Conservation (phyloP, 495 filamentous ascomycete species). For the Aspergillus asperescens region DNA sequence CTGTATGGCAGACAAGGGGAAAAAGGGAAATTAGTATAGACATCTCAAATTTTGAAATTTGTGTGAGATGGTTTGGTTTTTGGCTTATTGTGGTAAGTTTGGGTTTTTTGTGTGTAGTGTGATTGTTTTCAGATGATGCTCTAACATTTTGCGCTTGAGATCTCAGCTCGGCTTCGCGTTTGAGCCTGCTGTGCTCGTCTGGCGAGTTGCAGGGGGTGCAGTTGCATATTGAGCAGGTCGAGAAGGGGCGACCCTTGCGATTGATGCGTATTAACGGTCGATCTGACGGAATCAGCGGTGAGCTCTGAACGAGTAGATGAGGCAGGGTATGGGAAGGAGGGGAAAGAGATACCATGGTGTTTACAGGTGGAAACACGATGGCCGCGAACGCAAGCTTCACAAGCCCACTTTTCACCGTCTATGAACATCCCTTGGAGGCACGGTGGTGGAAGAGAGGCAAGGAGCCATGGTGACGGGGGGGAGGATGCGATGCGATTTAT, state of each 20-base stretch:
- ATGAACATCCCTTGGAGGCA: conserved; percentile 59
- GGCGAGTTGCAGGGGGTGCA: conserved; percentile 86
- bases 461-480: conserved; percentile 6
- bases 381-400: conserved; percentile 88
- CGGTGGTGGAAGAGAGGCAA: background rate
- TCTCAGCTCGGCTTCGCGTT: conserved; percentile 83
- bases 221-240: conserved; percentile 92
- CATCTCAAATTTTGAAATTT: conserved; percentile 17
- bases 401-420: conserved; percentile 83
- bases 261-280: conserved; percentile 90
- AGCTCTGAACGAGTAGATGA: too few species aligned
- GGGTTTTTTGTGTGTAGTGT: conserved; percentile 4
- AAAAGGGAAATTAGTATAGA: conserved; percentile 31
- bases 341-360: conserved; percentile 40
- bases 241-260: conserved; percentile 94
- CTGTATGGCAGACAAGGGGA: conserved; percentile 22
- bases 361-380: conserved; percentile 67
- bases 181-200: conserved; percentile 85
- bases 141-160: conserved; percentile 24
- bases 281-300: conserved; percentile 44
- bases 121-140: conserved; percentile 19
- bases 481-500: conserved; percentile 11
- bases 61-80: conserved; percentile 17
- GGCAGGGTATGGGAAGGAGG: too few species aligned
- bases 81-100: conserved; percentile 11